Evolutionary conservation across 2,329 filamentous ascomycete species (phyloP).

Genomic region (Didymella pomorum): DNA sequence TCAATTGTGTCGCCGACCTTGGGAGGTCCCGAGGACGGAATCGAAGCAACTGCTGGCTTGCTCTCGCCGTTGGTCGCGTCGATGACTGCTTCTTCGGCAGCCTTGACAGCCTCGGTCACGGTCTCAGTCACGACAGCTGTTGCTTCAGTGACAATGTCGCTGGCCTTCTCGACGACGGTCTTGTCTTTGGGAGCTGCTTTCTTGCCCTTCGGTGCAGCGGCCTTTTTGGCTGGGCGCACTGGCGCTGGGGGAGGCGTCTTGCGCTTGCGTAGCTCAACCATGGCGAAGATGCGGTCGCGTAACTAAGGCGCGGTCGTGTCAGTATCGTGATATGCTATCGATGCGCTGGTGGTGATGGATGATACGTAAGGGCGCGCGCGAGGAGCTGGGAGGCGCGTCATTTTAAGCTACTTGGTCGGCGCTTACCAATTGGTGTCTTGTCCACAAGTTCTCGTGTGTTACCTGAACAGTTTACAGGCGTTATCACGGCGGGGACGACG

Average conservation of each 20-base stretch:
- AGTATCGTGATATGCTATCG: constrained; percentile 30
- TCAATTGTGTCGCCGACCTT: constrained; percentile 62
- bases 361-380: constrained; percentile 14
- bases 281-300: constrained; percentile 39
- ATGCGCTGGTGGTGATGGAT: constrained; percentile 11
- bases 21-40: constrained; percentile 28
- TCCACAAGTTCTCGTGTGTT: constrained; percentile 10
- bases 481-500: constrained; percentile 9
- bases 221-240: constrained; percentile 58
- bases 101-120: constrained; percentile 44
- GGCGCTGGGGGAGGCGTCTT: constrained; percentile 63
- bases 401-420: constrained; percentile 6
- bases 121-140: constrained; percentile 42
- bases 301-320: constrained; percentile 34
- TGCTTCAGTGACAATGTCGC: constrained; percentile 43
- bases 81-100: constrained; percentile 44
- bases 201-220: constrained; percentile 48
- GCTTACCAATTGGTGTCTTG: constrained; percentile 18
- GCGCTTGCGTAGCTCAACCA: constrained; percentile 70
- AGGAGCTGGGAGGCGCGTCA: constrained; percentile 15
- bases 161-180: constrained; percentile 46
- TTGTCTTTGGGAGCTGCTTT: constrained; percentile 39
- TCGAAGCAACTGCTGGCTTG: constrained; percentile 32
- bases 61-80: constrained; percentile 42
- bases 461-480: constrained; percentile 5